phyloP scores from a whole-genome alignment of 306 rosid species.

The Vigna trinervia region DNA sequence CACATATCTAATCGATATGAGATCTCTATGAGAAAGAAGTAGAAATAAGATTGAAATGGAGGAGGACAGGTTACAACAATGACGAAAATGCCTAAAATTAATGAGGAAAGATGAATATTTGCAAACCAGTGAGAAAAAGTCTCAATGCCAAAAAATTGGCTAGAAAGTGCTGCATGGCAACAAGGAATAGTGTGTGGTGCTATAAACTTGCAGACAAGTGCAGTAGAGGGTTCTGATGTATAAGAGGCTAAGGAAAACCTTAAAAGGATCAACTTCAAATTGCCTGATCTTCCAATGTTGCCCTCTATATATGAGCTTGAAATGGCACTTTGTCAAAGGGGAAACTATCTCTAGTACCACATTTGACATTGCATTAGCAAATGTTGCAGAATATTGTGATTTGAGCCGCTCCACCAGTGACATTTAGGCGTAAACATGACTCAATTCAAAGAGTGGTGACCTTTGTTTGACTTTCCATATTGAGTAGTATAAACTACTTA shows the following conservation, averaged over 20 bases:
- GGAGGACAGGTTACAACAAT: not conserved
- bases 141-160: not conserved
- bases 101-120: not conserved
- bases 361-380: not conserved
- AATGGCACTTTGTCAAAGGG: not conserved
- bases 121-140: not conserved
- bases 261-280: not conserved
- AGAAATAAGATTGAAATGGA: not conserved
- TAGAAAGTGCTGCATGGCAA: not conserved
- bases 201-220: not conserved
- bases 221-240: not conserved
- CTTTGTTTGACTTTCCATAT: too few species aligned
- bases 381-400: not conserved
- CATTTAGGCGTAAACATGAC: not conserved
- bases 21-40: not conserved
- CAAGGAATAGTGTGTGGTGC: not conserved
- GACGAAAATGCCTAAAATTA: not conserved
- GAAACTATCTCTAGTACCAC: not conserved
- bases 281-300: not conserved
- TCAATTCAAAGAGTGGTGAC: not conserved
- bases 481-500: too few species aligned
- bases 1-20: too few species aligned
- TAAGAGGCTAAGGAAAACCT: not conserved
- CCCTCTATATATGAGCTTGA: not conserved
- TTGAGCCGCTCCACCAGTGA: not conserved